Evolutionary conservation across 78 protist species (phyloP).

Genomic region (Planoprotostelium fungivorum): DNA sequence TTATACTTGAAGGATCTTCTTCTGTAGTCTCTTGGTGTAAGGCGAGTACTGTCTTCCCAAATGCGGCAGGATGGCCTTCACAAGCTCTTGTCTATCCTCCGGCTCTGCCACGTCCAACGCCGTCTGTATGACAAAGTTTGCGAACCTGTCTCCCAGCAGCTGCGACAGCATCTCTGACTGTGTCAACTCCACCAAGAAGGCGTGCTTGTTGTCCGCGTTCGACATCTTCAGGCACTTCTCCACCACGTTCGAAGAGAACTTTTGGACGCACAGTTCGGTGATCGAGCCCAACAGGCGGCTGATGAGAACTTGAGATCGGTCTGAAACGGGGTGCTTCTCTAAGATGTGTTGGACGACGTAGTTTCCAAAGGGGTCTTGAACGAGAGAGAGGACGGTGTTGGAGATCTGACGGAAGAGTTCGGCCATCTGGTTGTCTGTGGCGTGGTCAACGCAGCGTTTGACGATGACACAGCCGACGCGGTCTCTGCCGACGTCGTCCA

Average conservation of each 20-base stretch:
- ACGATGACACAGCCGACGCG: slow-evolving; percentile 95
- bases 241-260: slow-evolving; percentile 92
- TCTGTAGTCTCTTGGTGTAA: slow-evolving; percentile 79
- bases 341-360: slow-evolving; percentile 95
- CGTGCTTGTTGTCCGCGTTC: slow-evolving; percentile 23
- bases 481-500: slow-evolving; percentile 81
- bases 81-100: slow-evolving; percentile 52
- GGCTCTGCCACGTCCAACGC: slow-evolving; percentile 64
- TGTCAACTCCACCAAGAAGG: slow-evolving; percentile 53
- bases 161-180: slow-evolving; percentile 35
- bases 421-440: slow-evolving; percentile 59
- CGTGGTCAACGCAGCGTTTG: slow-evolving; percentile 92
- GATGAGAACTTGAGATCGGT: not conserved
- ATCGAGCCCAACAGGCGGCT: not conserved
- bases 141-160: slow-evolving; percentile 83
- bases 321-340: not conserved
- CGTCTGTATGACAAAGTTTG: slow-evolving; percentile 93
- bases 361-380: slow-evolving; percentile 88
- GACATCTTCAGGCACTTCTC: slow-evolving; percentile 83
- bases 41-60: slow-evolving; percentile 72
- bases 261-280: slow-evolving; percentile 45
- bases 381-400: slow-evolving; percentile 37
- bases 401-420: slow-evolving; percentile 51
- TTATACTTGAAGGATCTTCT: slow-evolving; percentile 46
- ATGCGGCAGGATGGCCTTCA: slow-evolving; percentile 74